phyloP scores from a whole-genome alignment of 805 yeast species.

The Pichia kluyveri region DNA sequence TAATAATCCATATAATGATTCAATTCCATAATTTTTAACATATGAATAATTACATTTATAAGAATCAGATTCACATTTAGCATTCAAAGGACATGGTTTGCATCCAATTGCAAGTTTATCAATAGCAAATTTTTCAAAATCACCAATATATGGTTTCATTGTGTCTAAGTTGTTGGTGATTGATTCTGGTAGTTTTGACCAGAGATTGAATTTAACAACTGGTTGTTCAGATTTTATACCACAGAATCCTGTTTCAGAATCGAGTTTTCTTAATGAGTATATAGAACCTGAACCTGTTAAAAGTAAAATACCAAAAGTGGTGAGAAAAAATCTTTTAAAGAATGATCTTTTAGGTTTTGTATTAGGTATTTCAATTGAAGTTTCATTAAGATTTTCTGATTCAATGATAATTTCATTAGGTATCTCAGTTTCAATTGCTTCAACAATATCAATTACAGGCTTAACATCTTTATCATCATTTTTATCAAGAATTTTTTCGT shows the following conservation, averaged over 20 bases:
- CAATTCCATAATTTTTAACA: constrained; percentile 42
- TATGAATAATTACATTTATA: constrained; percentile 68
- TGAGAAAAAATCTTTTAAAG: no score
- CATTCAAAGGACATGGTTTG: constrained; percentile 72
- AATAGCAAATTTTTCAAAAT: constrained; percentile 35
- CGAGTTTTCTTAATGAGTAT: constrained; percentile 54
- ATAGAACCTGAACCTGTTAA: background rate
- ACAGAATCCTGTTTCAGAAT: constrained; percentile 62
- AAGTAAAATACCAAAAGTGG: no score
- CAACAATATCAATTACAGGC: background rate
- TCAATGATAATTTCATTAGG: no score
- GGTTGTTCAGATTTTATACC: constrained; percentile 26
- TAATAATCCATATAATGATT: constrained; percentile 44
- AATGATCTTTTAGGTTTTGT: no score
- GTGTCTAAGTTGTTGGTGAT: constrained; percentile 4
- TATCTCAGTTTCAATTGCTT: background rate
- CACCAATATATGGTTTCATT: constrained; percentile 20
- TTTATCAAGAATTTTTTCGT: background rate
- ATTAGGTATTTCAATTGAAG: no score
- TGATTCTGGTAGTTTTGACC: constrained; percentile 13
- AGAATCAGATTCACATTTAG: constrained; percentile 54
- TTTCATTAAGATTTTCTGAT: no score
- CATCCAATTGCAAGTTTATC: constrained; percentile 43
- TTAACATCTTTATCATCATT: background rate
- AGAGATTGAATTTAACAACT: background rate